Evolutionary conservation across 768 basidiomycete species (phyloP).

Genomic region (Amanita thiersii): DNA sequence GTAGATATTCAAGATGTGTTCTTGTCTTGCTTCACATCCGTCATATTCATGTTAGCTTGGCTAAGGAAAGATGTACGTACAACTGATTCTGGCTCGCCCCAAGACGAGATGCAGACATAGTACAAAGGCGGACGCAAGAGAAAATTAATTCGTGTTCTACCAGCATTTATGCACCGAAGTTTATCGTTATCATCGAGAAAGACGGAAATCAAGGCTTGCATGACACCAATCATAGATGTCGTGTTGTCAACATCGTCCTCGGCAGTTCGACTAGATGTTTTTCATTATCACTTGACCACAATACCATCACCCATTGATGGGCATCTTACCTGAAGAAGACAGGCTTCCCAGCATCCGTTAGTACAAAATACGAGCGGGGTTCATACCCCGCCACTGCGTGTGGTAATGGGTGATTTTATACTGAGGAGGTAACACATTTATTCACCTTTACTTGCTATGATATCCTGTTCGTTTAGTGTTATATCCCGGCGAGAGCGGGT

Average conservation of each 20-base stretch:
- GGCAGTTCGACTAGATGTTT: constrained; percentile 42
- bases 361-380: constrained; percentile 80
- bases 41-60: constrained; percentile 2
- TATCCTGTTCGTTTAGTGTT: constrained; percentile 9
- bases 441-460: constrained; percentile 6
- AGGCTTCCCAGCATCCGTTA: constrained; percentile 97
- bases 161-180: constrained; percentile 75
- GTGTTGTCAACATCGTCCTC: constrained; percentile 55
- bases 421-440: not conserved
- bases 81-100: constrained; percentile 95
- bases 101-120: constrained; percentile 84
- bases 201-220: constrained; percentile 93
- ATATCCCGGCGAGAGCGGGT: constrained; percentile 18
- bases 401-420: constrained; percentile 11
- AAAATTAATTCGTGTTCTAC: constrained; percentile 78
- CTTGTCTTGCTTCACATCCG: constrained; percentile 69
- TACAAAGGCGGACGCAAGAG: constrained; percentile 83
- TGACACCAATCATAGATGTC: constrained; percentile 81
- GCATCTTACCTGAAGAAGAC: constrained; percentile 84
- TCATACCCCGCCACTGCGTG: constrained; percentile 31
- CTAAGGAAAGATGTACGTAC: constrained; percentile 39
- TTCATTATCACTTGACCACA: too few species aligned
- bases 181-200: constrained; percentile 92
- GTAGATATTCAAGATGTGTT: constrained; percentile 89
- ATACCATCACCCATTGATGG: too few species aligned